Base-by-base conservation (phyloP, 805 yeast species). In the Sugiyamaella lignohabitans region DNA sequence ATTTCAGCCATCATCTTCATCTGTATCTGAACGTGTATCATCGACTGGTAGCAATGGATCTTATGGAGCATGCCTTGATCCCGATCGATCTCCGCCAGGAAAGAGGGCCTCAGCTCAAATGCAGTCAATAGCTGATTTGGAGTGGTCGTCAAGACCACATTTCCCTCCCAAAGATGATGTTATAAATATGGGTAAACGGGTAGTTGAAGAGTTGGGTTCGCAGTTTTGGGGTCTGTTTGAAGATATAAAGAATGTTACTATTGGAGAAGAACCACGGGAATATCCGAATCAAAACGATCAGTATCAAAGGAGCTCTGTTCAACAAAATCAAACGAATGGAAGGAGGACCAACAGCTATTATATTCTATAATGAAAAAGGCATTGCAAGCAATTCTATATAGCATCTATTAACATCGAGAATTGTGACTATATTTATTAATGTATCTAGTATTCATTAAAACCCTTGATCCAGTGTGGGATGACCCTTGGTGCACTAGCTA, bases 181-280 rank as follows among this genome's bases (percentile, higher is more conserved):
- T 11, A 29, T 60, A 38, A 56, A 52, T 23, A 55, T 58, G 59
- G 65, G 66, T 32, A 45, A 52, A 10, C 51, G 64, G 10, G 63
- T 63, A 4, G 65, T 62, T 8, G 66, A 59, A 30, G 67, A 59
- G 37, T 54, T 64, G 5, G 62, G 64, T 11, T 45, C 59, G 14
- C 68, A 63, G 48, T 59, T 64, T 43, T 62, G 66, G 66, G 59
- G 65, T 2, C 56, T 64, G 17, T 51, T 63, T 29, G 67, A 62
- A 14, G 68, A 64, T 36, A 64, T 64, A 4, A 49, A 56, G 41
- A 63, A 59, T 17, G 67, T 61, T 3, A 60, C 68, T 1, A 51
- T 64, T 43, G 68, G 68, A 1, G 62, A 57, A 21, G 61, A 53
- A 21, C 38, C 50, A 2, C 37, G 53, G 20, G 52, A 45, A 5